Percentiles rank a stretch among this genome's conserved stretches.
Conservation (phyloP, 1,284 basidiomycete genomes). For the Trametes sp. region DNA sequence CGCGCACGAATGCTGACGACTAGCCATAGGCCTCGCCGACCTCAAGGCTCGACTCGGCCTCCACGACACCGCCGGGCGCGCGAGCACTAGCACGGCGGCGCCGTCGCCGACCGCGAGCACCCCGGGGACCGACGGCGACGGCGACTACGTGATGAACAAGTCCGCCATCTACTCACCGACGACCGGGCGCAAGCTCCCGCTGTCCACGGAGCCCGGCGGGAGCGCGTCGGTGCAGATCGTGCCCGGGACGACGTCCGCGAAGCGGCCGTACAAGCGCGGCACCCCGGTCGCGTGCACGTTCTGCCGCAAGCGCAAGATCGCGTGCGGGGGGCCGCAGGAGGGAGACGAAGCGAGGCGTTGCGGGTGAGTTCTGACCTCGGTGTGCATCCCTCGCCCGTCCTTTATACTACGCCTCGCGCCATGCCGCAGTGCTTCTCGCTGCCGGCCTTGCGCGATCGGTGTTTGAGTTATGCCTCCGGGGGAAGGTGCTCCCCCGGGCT, state of each 20-base stretch:
- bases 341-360: conserved; percentile 41
- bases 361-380: conserved; percentile 40
- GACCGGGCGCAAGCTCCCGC: conserved; percentile 25
- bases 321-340: conserved; percentile 46
- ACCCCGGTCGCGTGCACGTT: conserved; percentile 47
- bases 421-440: conserved; percentile 8
- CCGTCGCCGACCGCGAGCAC: conserved; percentile 1
- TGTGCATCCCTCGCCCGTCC: background rate
- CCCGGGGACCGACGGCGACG: background rate
- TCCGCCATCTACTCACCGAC: conserved; percentile 30
- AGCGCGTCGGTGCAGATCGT: conserved; percentile 12
- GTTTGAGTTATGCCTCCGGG: background rate
- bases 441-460: conserved; percentile 1
- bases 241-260: conserved; percentile 20
- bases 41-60: conserved; percentile 14
- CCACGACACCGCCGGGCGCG: background rate
- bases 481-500: conserved; percentile 11
- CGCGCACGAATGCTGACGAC: background rate
- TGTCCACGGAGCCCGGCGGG: conserved; percentile 14
- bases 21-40: conserved; percentile 4
- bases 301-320: conserved; percentile 52
- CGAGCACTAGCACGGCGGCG: background rate
- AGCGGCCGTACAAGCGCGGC: conserved; percentile 25
- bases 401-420: background rate
- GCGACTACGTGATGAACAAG: conserved; percentile 6